Evolutionary conservation across 2,329 filamentous ascomycete genomes (phyloP).

Genomic region (Epichloe sp.): DNA sequence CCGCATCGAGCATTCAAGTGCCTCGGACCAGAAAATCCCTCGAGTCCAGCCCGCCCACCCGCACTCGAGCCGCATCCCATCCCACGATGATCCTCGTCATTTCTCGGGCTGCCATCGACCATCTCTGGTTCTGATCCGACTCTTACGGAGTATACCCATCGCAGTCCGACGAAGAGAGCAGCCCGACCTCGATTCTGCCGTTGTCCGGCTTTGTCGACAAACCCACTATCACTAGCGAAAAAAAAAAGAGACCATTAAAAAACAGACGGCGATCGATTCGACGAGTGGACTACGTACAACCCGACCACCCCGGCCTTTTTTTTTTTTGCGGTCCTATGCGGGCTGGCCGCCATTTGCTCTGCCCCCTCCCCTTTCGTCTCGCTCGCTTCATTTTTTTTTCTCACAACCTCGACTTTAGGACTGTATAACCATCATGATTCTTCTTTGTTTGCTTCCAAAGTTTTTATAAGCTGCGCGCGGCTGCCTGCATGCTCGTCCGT

Average conservation of each 20-base stretch:
- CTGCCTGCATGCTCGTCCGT: neutral
- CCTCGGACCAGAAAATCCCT: neutral
- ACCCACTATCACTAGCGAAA: neutral
- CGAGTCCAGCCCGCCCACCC: neutral
- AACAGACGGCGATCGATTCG: neutral
- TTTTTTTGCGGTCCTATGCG: neutral
- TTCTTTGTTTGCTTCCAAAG: neutral
- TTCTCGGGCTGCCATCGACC: neutral
- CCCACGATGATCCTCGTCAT: slow-evolving; percentile 2
- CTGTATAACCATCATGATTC: neutral
- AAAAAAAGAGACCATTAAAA: neutral
- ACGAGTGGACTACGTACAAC: neutral
- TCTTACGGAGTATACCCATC: neutral
- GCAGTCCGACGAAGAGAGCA: slow-evolving; percentile 1
- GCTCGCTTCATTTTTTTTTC: neutral
- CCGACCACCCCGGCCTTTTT: neutral
- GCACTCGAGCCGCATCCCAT: neutral
- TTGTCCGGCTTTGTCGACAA: neutral
- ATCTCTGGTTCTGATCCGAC: neutral
- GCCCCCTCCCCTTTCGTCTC: neutral
- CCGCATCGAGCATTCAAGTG: neutral
- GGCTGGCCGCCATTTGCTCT: slow-evolving; percentile 1
- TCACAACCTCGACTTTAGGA: neutral
- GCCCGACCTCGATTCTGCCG: neutral
- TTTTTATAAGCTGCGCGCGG: neutral